Evolutionary conservation across 2,329 filamentous ascomycete species (phyloP).

Genomic region (Simplicillium sp.): DNA sequence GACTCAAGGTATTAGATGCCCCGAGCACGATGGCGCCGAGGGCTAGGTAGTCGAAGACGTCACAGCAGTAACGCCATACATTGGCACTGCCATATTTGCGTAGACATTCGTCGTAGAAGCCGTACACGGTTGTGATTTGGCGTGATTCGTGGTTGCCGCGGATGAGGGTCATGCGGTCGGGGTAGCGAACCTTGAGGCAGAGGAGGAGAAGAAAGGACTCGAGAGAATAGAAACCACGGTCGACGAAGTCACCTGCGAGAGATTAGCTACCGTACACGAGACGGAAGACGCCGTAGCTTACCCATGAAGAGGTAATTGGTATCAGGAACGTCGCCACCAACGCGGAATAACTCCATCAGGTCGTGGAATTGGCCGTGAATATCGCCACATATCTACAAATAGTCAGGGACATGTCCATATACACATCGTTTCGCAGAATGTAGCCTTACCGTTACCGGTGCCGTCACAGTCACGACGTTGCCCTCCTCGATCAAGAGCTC

Average conservation of each 20-base stretch:
- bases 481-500: conserved; percentile 96
- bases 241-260: conserved; percentile 77
- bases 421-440: neutral
- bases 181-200: conserved; percentile 94
- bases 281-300: conserved; percentile 21
- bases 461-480: conserved; percentile 91
- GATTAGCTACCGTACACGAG: neutral
- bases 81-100: conserved; percentile 97
- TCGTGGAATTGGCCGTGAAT: conserved; percentile 97
- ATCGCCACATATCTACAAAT: conserved; percentile 74
- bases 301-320: conserved; percentile 98
- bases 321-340: conserved; percentile 87
- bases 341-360: conserved; percentile 90
- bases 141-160: conserved; percentile 92
- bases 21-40: conserved; percentile 87
- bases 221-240: conserved; percentile 95
- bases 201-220: conserved; percentile 94
- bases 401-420: neutral
- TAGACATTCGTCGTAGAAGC: conserved; percentile 96
- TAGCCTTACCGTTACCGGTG: conserved; percentile 70
- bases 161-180: conserved; percentile 93
- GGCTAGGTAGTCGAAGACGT: conserved; percentile 94
- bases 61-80: conserved; percentile 94
- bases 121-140: conserved; percentile 95
- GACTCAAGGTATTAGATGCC: conserved; percentile 56